Evolutionary conservation across 495 filamentous ascomycete genomes (phyloP).

Genomic region (Recurvomyces mirabilis): DNA sequence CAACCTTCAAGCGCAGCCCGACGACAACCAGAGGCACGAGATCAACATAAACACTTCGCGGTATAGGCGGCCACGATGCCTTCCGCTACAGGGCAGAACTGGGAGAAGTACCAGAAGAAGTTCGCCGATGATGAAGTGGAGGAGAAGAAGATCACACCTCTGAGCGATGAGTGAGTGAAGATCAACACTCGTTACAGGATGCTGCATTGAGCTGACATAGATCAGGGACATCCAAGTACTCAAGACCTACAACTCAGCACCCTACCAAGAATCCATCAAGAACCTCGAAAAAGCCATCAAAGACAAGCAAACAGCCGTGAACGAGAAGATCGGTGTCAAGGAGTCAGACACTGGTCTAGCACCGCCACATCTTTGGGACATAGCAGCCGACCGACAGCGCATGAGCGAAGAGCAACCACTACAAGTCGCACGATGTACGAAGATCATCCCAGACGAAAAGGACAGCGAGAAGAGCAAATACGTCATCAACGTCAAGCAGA

Average conservation of each 20-base stretch:
- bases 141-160: slow-evolving; percentile 98
- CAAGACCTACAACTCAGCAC: slow-evolving; percentile 96
- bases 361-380: slow-evolving; percentile 97
- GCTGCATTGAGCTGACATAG: slow-evolving; percentile 4
- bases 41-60: no score
- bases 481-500: slow-evolving; percentile 99
- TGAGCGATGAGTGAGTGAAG: slow-evolving; percentile 77
- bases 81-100: slow-evolving; percentile 82
- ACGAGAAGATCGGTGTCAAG: slow-evolving; percentile 87
- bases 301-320: slow-evolving; percentile 87
- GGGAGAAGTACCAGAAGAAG: slow-evolving; percentile 97
- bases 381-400: slow-evolving; percentile 91
- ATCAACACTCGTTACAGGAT: neutral
- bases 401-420: slow-evolving; percentile 97
- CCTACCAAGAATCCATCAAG: slow-evolving; percentile 84
- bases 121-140: slow-evolving; percentile 92
- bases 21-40: no score
- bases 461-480: slow-evolving; percentile 98
- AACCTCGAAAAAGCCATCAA: slow-evolving; percentile 98
- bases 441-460: slow-evolving; percentile 96
- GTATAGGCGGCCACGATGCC: slow-evolving; percentile 44
- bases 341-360: slow-evolving; percentile 98
- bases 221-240: slow-evolving; percentile 95
- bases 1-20: no score
- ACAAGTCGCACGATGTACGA: slow-evolving; percentile 95